Evolutionary conservation across 805 yeast species (phyloP), one percentile per base, ranked within the genome.

Genomic region (Diddensiella transvaalensis): DNA sequence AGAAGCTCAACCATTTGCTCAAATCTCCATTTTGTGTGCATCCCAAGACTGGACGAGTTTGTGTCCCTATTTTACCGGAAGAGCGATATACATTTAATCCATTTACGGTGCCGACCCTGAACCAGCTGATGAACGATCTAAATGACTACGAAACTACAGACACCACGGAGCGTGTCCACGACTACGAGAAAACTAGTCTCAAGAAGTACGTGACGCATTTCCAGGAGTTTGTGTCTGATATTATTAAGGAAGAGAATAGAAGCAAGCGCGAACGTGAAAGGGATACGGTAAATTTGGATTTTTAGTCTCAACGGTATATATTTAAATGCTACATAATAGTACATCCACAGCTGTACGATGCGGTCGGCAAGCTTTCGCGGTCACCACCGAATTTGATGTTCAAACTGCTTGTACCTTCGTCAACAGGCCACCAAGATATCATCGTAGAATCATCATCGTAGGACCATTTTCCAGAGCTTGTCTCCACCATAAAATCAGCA

Each of bases 1-100:
- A 83, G 56, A 93, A 86, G 64, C 74, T 90, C 60, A 87, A 83
- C 68, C 99, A 93, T 72, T 81, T 93, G 68, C 76, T 93, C 59
- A 93, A 93, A 64, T 86, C 97, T 1, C 99, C 99, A 15, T 93
- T 93, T 65, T 91, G 98, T 71, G 82, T 93, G 38, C 99, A 93
- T 65, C 99, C 99, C 1, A 83, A 88, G 2, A 93, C 99, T 0
- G 96, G 96, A 4, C 85, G 87, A 59, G 86, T 93, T 2, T 93
- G 98, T 78, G 96, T 93, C 4, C 96, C 98, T 0, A 63, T 76
- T 40, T 69, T 65, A 45, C 52, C 66, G 0, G 61, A 53, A 3
- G 61, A 68, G 35, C 50, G 57, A 18, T 60, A 58, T 15, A 80
- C 80, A 3, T 93, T 91, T 61, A 80, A 84, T 58, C 97, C 97